Conservation (phyloP, 257 asterid genomes). For the Sherardia arvensis region DNA sequence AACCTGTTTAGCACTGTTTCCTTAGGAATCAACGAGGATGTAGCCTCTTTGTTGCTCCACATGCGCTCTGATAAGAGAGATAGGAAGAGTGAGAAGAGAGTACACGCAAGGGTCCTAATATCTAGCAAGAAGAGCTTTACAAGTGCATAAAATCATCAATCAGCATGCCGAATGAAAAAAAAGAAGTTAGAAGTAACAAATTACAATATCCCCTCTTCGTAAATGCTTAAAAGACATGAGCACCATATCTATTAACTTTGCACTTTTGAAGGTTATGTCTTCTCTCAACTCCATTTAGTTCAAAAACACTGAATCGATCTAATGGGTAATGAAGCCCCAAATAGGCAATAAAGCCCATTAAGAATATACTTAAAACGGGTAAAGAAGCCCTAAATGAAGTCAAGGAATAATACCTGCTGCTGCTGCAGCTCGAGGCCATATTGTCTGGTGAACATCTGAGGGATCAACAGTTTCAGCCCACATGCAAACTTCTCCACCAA, state of each 20-base stretch:
- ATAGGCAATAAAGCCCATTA: no score
- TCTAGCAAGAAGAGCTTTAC: background rate
- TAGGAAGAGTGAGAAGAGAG: background rate
- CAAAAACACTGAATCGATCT: background rate
- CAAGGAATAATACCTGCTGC: conserved; percentile 56
- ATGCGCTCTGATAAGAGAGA: conserved; percentile 49
- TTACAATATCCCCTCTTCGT: background rate
- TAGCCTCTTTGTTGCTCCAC: conserved; percentile 51
- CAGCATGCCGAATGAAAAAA: background rate
- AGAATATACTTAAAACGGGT: background rate
- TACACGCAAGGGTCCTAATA: background rate
- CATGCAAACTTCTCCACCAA: conserved; percentile 97
- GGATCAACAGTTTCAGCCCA: conserved; percentile 91
- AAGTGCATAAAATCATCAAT: background rate
- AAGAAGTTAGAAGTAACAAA: background rate
- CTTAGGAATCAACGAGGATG: conserved; percentile 22
- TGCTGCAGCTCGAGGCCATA: conserved; percentile 99
- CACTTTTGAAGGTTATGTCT: background rate
- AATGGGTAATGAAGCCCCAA: background rate
- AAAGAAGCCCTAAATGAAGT: background rate
- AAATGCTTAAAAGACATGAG: no score
- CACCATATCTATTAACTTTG: background rate
- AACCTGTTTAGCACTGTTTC: conserved; percentile 36
- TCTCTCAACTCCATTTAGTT: background rate
- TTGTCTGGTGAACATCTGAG: conserved; percentile 73